Evolutionary conservation across 352 stramenopile species (phyloP), one percentile per base, ranked within the genome.

Genomic region (Phytophthora meadii): DNA sequence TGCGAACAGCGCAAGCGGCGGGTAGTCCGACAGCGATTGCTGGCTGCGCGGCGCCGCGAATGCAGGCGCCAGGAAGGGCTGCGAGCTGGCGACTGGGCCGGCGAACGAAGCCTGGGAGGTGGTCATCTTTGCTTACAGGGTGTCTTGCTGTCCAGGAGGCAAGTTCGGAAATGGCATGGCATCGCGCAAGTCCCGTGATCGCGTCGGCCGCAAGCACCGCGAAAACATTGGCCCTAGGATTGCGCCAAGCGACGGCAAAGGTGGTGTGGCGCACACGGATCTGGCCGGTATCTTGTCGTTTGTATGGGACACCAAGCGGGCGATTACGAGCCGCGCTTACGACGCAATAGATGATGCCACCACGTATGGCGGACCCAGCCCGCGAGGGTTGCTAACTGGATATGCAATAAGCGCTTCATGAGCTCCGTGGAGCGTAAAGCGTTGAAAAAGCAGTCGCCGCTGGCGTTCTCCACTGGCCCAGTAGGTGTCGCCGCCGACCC

Each of bases 91-190:
- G 1, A 57, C 45, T 4, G 52, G 45, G 12, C 46, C 58, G 30
- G 30, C 22, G 36, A 70, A 74, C 11, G 67, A 55, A 30, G 40
- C 24, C 55, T 65, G 64, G 6, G 63, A 72, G 24, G 55, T 74
- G 39, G 54, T 74, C 66, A 72, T 73, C 24, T 34, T 15, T 51
- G 42, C 19, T 19, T 8, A 12, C 32, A 17, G 30, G 34, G 14
- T 3, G 30, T 8, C 51, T 69, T 76, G 54, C 39, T 52, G 37
- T 47, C 47, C 4, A 24, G 27, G 57, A 50, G 50, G 72, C 36
- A 72, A 71, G 61, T 80, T 80, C 57, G 66, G 61, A 77, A 80
- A 70, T 77, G 64, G 36, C 40, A 37, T 17, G 45, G 17, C 10
- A 28, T 11, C 14, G 32, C 25, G 27, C 36, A 11, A 5, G 4